Conservation (phyloP, 2,329 filamentous ascomycete species). For the Trichophyton equinum region DNA sequence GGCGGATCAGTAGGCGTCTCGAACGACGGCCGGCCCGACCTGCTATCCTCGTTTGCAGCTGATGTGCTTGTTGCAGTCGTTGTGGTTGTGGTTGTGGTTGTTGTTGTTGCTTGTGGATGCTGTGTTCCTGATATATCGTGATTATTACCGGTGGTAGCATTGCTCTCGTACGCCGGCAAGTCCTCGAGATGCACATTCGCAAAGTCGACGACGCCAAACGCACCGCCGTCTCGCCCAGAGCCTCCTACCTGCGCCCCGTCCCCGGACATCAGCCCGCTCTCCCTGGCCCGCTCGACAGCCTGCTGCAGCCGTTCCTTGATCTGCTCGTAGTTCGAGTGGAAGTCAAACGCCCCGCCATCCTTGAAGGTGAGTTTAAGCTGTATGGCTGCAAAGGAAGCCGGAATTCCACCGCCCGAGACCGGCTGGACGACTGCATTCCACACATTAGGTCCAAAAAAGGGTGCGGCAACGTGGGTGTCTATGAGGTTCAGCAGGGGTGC, state of each 20-base stretch:
- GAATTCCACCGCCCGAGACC: slow-evolving; percentile 71
- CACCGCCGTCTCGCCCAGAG: slow-evolving; percentile 26
- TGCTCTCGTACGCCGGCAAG: slow-evolving; percentile 70
- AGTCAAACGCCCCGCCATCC: slow-evolving; percentile 90
- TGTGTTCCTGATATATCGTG: too few relatives aligned
- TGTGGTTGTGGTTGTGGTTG: too few relatives aligned
- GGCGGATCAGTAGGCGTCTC: slow-evolving; percentile 60
- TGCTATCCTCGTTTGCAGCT: not conserved
- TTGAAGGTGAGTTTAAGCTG: slow-evolving; percentile 83
- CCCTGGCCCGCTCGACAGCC: slow-evolving; percentile 60
- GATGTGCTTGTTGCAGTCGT: not conserved
- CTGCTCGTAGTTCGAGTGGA: slow-evolving; percentile 67
- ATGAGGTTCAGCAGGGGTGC: slow-evolving; percentile 75
- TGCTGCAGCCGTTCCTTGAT: slow-evolving; percentile 75
- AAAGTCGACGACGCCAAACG: slow-evolving; percentile 41
- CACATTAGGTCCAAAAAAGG: slow-evolving; percentile 85
- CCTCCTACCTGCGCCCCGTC: slow-evolving; percentile 23
- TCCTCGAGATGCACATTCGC: slow-evolving; percentile 68
- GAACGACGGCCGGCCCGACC: slow-evolving; percentile 17
- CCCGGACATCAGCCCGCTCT: slow-evolving; percentile 40
- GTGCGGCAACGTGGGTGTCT: slow-evolving; percentile 74
- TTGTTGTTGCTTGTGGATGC: too few relatives aligned
- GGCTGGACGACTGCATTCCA: slow-evolving; percentile 74
- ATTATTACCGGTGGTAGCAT: slow-evolving; percentile 12
- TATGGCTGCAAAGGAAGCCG: slow-evolving; percentile 56